Conservation (phyloP, 164 flowering plant genomes). For the Brasenia schreberi region DNA sequence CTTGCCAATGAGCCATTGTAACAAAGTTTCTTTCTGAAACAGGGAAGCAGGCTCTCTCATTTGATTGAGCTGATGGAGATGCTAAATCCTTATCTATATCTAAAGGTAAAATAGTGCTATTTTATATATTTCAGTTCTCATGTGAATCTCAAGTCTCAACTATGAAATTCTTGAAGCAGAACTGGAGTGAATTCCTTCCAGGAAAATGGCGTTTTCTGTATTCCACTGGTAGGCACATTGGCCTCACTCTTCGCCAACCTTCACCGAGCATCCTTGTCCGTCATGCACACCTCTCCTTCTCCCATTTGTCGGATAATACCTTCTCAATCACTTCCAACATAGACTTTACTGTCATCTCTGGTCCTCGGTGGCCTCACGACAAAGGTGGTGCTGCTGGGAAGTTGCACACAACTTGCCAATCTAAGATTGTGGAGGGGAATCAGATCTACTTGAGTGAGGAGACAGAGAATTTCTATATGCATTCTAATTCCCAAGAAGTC, state of each 20-base stretch:
- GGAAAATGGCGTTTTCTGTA: constrained; percentile 91
- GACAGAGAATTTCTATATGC: neutral
- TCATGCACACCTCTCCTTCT: constrained; percentile 37
- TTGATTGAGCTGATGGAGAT: constrained; percentile 88
- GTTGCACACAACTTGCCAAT: constrained; percentile 16
- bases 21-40: constrained; percentile 3
- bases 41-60: constrained; percentile 76
- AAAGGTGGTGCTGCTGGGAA: constrained; percentile 55
- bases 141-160: neutral
- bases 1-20: neutral
- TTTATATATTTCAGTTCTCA: neutral
- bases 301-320: constrained; percentile 22
- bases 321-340: constrained; percentile 46
- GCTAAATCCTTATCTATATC: constrained; percentile 68
- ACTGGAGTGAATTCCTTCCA: constrained; percentile 73
- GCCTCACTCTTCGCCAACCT: constrained; percentile 81
- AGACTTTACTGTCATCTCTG: constrained; percentile 44
- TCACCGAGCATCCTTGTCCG: constrained; percentile 58
- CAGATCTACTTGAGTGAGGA: constrained; percentile 56
- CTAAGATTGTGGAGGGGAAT: constrained; percentile 37
- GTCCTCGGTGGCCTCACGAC: constrained; percentile 71
- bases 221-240: constrained; percentile 82
- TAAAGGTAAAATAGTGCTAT: constrained; percentile 36
- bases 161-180: constrained; percentile 26
- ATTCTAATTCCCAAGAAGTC: constrained; percentile 16